A percentile compares a stretch with the other conserved stretches of the same genome.
Evolutionary conservation across 2,329 filamentous ascomycete genomes (phyloP).

Genomic region (Colletotrichum endophyticum): DNA sequence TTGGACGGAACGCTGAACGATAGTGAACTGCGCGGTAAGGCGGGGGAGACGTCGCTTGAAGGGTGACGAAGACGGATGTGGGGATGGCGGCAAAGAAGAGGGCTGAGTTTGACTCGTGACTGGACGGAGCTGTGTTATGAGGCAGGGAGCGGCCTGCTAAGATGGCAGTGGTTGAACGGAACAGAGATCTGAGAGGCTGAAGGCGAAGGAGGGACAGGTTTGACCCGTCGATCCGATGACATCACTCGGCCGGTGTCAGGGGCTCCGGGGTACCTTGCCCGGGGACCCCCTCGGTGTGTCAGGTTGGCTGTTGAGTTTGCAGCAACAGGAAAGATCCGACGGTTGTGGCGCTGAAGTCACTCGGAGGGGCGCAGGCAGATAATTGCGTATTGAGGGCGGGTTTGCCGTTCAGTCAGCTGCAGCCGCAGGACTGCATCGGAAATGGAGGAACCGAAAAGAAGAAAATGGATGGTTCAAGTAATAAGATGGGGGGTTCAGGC

Average conservation of each 20-base stretch:
- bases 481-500: background rate
- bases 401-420: background rate
- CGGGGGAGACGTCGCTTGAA: background rate
- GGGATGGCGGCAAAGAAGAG: background rate
- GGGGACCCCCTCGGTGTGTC: conserved; percentile 1
- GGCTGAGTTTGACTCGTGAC: conserved; percentile 4
- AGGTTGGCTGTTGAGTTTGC: conserved; percentile 6
- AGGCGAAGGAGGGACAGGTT: background rate
- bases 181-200: conserved; percentile 4
- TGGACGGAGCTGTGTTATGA: background rate
- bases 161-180: background rate
- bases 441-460: background rate
- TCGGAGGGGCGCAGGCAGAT: background rate
- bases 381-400: background rate
- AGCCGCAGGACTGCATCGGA: background rate
- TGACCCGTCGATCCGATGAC: conserved; percentile 14
- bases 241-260: conserved; percentile 16
- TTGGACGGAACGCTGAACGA: background rate
- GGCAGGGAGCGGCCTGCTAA: background rate
- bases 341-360: conserved; percentile 1
- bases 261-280: conserved; percentile 7
- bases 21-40: background rate
- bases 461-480: background rate
- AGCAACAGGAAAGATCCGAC: conserved; percentile 1
- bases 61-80: background rate